A percentile compares a stretch with the other conserved stretches of the same genome.
These are phyloP conservation scores for Candida mesenterica DNA, from an alignment of 1,139 yeast genomes.

Conservation along the genomic window DNA sequence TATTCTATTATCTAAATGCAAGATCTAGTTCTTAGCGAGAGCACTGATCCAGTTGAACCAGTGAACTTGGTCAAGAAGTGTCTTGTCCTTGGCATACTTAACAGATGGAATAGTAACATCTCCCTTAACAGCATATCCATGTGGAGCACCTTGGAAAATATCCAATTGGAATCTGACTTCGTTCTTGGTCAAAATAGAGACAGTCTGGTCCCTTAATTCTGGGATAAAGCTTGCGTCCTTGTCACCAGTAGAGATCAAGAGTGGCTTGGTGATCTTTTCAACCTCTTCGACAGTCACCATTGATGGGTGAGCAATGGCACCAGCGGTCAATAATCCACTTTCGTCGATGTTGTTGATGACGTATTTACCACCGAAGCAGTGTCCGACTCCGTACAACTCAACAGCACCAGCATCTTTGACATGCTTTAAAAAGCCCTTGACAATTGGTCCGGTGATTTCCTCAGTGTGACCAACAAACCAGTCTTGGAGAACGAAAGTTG, in stretches of 20 bases:
- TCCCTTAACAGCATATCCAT: conserved; percentile 41
- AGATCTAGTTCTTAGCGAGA: background rate
- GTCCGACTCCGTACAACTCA: conserved; percentile 18
- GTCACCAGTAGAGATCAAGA: conserved; percentile 21
- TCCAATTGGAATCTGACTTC: conserved; percentile 17
- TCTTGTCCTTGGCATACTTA: conserved; percentile 69
- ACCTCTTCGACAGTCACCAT: conserved; percentile 18
- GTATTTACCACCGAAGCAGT: conserved; percentile 23
- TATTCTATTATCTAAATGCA: too few species aligned
- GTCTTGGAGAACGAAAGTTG: conserved; percentile 22
- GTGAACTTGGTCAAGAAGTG: conserved; percentile 55
- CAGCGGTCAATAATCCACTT: conserved; percentile 16
- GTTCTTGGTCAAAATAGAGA: conserved; percentile 16
- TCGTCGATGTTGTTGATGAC: conserved; percentile 15
- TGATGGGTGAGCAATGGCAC: conserved; percentile 23
- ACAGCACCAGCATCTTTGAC: conserved; percentile 8
- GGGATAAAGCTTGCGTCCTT: conserved; percentile 16
- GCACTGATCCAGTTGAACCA: conserved; percentile 17
- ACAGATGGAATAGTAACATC: conserved; percentile 55
- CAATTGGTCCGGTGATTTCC: conserved; percentile 37
- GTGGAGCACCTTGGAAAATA: conserved; percentile 19
- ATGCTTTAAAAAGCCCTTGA: conserved; percentile 9
- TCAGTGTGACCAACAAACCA: conserved; percentile 60
- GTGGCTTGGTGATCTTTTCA: conserved; percentile 16
- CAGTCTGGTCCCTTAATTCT: conserved; percentile 19